A percentile compares a stretch with the other conserved stretches of the same genome.
phyloP scores from a whole-genome alignment of 768 basidiomycete species.

The Mycena latifolia region DNA sequence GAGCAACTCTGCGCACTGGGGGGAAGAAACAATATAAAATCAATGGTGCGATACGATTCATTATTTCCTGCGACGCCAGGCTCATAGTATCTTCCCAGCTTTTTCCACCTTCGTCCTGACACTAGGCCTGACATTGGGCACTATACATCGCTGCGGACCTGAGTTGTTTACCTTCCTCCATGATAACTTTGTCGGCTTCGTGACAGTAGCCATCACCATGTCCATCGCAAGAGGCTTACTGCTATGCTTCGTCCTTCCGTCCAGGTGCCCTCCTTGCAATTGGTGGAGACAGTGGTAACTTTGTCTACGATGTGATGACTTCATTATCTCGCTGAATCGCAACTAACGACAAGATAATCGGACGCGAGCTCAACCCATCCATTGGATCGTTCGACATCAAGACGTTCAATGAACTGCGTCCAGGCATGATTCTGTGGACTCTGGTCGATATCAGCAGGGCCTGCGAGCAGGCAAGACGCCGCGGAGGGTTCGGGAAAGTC shows the following conservation, averaged over 20 bases:
- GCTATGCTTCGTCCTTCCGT: constrained; percentile 79
- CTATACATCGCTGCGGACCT: constrained; percentile 79
- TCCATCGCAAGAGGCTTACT: constrained; percentile 77
- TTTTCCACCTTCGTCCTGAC: constrained; percentile 40
- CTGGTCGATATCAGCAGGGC: constrained; percentile 91
- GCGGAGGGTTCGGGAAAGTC: constrained; percentile 69
- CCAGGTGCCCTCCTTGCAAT: constrained; percentile 81
- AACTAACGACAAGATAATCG: constrained; percentile 56
- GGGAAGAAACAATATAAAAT: constrained; percentile 88
- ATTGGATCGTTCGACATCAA: constrained; percentile 76
- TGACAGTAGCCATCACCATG: constrained; percentile 83
- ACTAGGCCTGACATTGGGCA: constrained; percentile 76
- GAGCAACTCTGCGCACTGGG: constrained; percentile 79
- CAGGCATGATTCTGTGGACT: constrained; percentile 92
- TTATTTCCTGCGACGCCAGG: constrained; percentile 87
- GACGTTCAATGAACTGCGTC: constrained; percentile 87
- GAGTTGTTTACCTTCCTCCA: constrained; percentile 87
- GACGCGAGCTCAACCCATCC: constrained; percentile 91
- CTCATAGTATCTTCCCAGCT: neutral
- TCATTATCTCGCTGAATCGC: neutral
- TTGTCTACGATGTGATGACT: constrained; percentile 74
- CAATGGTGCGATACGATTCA: constrained; percentile 80
- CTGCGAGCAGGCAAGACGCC: constrained; percentile 88
- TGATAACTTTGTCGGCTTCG: constrained; percentile 74
- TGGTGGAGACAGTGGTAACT: constrained; percentile 89